phyloP scores from a whole-genome alignment of 2,329 filamentous ascomycete genomes.

The Stylonectria norvegica region DNA sequence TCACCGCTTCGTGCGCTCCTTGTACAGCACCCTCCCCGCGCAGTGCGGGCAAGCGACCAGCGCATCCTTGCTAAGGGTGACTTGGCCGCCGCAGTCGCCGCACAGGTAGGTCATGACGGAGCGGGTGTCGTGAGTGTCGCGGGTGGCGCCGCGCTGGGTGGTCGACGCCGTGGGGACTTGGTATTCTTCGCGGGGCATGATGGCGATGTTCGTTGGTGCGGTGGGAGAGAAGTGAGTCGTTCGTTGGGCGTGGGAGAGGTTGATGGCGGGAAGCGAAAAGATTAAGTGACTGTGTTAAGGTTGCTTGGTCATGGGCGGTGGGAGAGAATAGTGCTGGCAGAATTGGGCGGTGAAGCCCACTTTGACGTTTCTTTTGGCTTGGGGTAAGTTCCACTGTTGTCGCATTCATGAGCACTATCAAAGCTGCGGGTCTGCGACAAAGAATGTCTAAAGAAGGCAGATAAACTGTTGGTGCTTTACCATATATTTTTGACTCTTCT shows the following conservation, averaged over 20 bases:
- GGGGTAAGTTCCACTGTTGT: too few species aligned
- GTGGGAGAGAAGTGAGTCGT: not conserved
- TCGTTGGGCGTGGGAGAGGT: slow-evolving; percentile 7
- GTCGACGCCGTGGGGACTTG: slow-evolving; percentile 60
- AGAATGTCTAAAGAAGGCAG: too few species aligned
- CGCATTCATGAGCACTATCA: too few species aligned
- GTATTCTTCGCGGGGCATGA: slow-evolving; percentile 72
- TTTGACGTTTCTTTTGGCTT: not conserved
- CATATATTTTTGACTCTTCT: too few species aligned
- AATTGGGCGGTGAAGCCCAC: slow-evolving; percentile 22
- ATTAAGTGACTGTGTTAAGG: slow-evolving; percentile 10
- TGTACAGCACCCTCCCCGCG: slow-evolving; percentile 92
- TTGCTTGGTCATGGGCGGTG: slow-evolving; percentile 24
- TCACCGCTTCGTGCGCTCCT: slow-evolving; percentile 95
- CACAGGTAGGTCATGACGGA: slow-evolving; percentile 40
- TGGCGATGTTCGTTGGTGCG: not conserved
- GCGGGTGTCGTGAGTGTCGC: slow-evolving; percentile 37
- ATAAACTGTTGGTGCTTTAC: too few species aligned
- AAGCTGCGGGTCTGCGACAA: too few species aligned
- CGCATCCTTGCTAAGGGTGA: slow-evolving; percentile 43
- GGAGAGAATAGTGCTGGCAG: slow-evolving; percentile 24
- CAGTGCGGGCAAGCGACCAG: slow-evolving; percentile 57
- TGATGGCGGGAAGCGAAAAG: slow-evolving; percentile 2
- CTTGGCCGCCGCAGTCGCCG: slow-evolving; percentile 43
- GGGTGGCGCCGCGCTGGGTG: slow-evolving; percentile 41